These are phyloP conservation scores for Komagataella kurtzmanii DNA, from an alignment of 805 yeast genomes.

Conservation along the genomic window DNA sequence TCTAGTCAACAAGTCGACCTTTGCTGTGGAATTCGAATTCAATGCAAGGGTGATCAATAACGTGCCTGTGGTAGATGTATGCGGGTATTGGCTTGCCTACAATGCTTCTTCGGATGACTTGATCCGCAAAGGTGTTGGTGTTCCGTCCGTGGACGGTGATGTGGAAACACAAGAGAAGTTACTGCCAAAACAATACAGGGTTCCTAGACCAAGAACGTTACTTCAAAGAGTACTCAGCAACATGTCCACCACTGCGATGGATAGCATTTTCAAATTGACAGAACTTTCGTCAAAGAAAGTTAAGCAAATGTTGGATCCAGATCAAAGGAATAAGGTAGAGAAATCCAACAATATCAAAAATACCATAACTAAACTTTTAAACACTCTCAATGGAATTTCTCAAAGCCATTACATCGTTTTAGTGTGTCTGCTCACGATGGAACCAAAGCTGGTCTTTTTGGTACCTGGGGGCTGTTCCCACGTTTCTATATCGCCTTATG, in stretches of 20 bases:
- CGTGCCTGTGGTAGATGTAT: conserved; percentile 31
- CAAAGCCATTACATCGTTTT: conserved; percentile 22
- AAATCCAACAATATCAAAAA: conserved; percentile 1
- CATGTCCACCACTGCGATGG: conserved; percentile 39
- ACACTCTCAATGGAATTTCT: conserved; percentile 15
- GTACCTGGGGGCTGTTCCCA: conserved; percentile 53
- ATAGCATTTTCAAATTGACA: conserved; percentile 31
- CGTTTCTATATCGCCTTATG: conserved; percentile 49
- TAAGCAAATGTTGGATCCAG: conserved; percentile 19
- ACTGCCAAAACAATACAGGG: conserved; percentile 13
- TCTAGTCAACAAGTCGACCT: conserved; percentile 9
- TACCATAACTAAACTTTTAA: conserved; percentile 13
- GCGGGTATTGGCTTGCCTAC: conserved; percentile 35
- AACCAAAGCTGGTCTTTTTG: conserved; percentile 28
- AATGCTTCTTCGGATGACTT: conserved; percentile 26
- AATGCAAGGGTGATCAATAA: conserved; percentile 15
- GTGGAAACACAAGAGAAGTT: conserved; percentile 21
- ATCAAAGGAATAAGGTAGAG: neutral
- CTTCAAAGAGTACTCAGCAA: conserved; percentile 32
- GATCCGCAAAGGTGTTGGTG: conserved; percentile 7
- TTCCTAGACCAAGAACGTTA: conserved; percentile 33
- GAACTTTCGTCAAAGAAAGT: conserved; percentile 33
- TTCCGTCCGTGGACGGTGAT: conserved; percentile 1
- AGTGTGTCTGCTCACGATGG: conserved; percentile 29
- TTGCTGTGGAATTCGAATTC: conserved; percentile 6